Conservation (phyloP, 768 basidiomycete species). For the Postia placenta region DNA sequence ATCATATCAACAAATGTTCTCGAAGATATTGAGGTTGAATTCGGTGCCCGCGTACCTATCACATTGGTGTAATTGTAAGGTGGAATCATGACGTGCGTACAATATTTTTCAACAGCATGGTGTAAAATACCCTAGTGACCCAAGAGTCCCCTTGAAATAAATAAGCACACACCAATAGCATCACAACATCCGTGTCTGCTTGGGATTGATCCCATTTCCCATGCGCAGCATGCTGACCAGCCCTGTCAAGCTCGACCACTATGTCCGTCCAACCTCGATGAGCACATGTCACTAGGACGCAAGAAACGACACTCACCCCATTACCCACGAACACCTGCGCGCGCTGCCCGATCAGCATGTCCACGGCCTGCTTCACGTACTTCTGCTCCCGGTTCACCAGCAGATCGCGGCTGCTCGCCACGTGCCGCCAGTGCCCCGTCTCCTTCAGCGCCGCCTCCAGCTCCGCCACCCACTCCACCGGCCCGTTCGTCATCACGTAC, state of each 20-base stretch:
- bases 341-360: slow-evolving; percentile 61
- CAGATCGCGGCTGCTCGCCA: slow-evolving; percentile 52
- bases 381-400: slow-evolving; percentile 48
- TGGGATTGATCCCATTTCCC: slow-evolving; percentile 27
- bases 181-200: slow-evolving; percentile 32
- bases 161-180: too few relatives aligned
- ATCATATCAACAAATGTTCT: too few relatives aligned
- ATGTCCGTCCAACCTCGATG: background rate
- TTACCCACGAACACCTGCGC: slow-evolving; percentile 68
- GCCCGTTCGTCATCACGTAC: slow-evolving; percentile 64
- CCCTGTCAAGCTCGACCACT: slow-evolving; percentile 46
- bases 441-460: slow-evolving; percentile 34
- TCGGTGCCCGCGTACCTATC: too few relatives aligned
- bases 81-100: too few relatives aligned
- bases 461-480: slow-evolving; percentile 41
- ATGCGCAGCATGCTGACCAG: slow-evolving; percentile 41
- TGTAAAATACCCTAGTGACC: too few relatives aligned
- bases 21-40: too few relatives aligned
- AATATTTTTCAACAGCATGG: too few relatives aligned
- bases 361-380: slow-evolving; percentile 51
- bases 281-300: background rate
- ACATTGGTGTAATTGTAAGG: too few relatives aligned
- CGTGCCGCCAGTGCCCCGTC: slow-evolving; percentile 37
- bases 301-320: slow-evolving; percentile 41
- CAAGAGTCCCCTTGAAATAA: too few relatives aligned